These are phyloP conservation scores for Blastobotrys illinoisensis DNA, from an alignment of 1,139 yeast species.

Conservation along the genomic window DNA sequence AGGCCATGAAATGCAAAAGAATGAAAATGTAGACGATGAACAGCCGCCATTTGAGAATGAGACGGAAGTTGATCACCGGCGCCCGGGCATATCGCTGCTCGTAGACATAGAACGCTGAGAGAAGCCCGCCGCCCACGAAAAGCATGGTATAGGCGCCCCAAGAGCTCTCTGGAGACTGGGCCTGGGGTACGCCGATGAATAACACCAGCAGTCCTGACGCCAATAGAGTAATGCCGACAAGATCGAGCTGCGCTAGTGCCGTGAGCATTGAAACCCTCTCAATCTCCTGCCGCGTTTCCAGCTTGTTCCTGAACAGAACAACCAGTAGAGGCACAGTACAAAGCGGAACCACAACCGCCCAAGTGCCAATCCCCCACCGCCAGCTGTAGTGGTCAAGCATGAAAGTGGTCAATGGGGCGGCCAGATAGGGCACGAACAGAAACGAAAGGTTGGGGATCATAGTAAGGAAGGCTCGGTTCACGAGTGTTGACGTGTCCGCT, in stretches of 20 bases:
- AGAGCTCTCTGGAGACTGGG: slow-evolving; percentile 12
- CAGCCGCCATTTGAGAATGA: slow-evolving; percentile 12
- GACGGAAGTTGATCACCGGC: slow-evolving; percentile 13
- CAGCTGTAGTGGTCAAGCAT: slow-evolving; percentile 34
- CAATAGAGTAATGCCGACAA: slow-evolving; percentile 15
- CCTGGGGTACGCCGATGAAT: slow-evolving; percentile 18
- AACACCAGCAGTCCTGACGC: slow-evolving; percentile 16
- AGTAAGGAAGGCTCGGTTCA: slow-evolving; percentile 36
- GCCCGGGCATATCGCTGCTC: slow-evolving; percentile 12
- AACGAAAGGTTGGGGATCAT: slow-evolving; percentile 31
- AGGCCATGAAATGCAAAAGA: slow-evolving; percentile 16
- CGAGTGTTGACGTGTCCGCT: slow-evolving; percentile 38
- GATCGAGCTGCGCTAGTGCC: slow-evolving; percentile 15
- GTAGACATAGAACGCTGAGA: slow-evolving; percentile 15
- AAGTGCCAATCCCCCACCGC: slow-evolving; percentile 70
- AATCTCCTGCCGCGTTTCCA: background rate
- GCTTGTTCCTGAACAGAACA: slow-evolving; percentile 5
- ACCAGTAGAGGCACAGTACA: slow-evolving; percentile 48
- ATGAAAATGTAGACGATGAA: slow-evolving; percentile 14
- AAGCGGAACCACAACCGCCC: slow-evolving; percentile 68
- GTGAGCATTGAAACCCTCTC: background rate
- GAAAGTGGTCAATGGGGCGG: slow-evolving; percentile 16
- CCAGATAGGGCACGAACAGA: slow-evolving; percentile 17
- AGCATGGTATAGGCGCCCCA: slow-evolving; percentile 8
- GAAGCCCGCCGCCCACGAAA: slow-evolving; percentile 10